These are phyloP conservation scores for Leptosphaerulina australis DNA, from an alignment of 2,329 filamentous ascomycete genomes.

Conservation along the genomic window DNA sequence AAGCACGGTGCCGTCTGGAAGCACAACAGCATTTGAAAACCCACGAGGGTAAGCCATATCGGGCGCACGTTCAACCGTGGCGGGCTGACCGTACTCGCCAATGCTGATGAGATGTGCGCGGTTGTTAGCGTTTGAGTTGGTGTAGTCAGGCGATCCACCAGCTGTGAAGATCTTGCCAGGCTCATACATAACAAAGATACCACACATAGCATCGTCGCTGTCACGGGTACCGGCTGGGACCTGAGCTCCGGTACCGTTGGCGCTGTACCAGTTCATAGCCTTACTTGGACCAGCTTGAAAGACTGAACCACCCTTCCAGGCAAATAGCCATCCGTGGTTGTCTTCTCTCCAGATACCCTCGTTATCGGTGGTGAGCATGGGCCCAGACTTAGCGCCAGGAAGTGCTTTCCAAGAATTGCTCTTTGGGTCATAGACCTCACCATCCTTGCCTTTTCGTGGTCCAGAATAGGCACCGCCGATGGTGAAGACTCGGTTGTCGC, in stretches of 20 bases:
- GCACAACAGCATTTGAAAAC: constrained; percentile 32
- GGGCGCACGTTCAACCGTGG: constrained; percentile 31
- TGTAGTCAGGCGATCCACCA: constrained; percentile 35
- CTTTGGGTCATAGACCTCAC: constrained; percentile 30
- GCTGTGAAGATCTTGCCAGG: constrained; percentile 35
- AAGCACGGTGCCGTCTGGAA: constrained; percentile 38
- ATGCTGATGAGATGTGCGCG: constrained; percentile 35
- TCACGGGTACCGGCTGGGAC: constrained; percentile 29
- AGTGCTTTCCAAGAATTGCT: constrained; percentile 32
- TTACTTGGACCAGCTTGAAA: constrained; percentile 35
- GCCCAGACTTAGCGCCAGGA: constrained; percentile 22
- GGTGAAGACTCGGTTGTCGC: constrained; percentile 32
- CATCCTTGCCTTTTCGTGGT: constrained; percentile 30
- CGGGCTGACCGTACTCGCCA: constrained; percentile 20
- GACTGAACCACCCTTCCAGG: constrained; percentile 28
- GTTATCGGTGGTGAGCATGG: constrained; percentile 31
- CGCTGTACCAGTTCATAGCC: constrained; percentile 38
- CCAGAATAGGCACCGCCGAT: constrained; percentile 38
- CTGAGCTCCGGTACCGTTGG: constrained; percentile 26
- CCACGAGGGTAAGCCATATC: constrained; percentile 35
- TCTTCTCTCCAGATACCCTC: constrained; percentile 35
- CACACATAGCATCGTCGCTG: constrained; percentile 32
- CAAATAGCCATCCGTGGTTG: constrained; percentile 34
- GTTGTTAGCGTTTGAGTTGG: constrained; percentile 26
- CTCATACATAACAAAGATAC: constrained; percentile 36